Conservation (phyloP, 1,284 basidiomycete genomes). For the Sanghuangporus sanghuang region DNA sequence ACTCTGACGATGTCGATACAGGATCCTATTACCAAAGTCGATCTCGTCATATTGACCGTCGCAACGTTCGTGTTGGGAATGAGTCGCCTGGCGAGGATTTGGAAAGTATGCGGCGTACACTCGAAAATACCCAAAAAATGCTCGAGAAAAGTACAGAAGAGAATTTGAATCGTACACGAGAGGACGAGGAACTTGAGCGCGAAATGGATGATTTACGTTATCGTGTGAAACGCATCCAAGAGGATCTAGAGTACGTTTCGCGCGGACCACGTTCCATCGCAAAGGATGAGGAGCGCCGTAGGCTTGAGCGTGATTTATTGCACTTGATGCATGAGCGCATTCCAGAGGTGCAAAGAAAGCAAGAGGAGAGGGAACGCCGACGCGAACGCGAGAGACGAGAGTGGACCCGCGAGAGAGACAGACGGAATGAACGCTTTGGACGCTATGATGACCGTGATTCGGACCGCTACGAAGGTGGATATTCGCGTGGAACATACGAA, state of each 20-base stretch:
- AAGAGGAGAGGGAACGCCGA: slow-evolving; percentile 76
- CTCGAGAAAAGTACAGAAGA: slow-evolving; percentile 71
- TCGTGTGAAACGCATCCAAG: slow-evolving; percentile 83
- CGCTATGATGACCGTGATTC: slow-evolving; percentile 50
- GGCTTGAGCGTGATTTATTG: slow-evolving; percentile 86
- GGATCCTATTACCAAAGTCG: slow-evolving; percentile 80
- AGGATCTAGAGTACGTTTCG: slow-evolving; percentile 89
- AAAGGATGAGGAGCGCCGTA: slow-evolving; percentile 84
- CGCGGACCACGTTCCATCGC: slow-evolving; percentile 69
- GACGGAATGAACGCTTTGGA: slow-evolving; percentile 78
- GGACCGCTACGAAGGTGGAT: slow-evolving; percentile 25
- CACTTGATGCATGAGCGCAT: slow-evolving; percentile 88
- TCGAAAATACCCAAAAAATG: slow-evolving; percentile 79
- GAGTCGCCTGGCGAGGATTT: slow-evolving; percentile 74
- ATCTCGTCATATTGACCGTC: slow-evolving; percentile 85
- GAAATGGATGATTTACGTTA: slow-evolving; percentile 89
- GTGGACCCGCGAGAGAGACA: slow-evolving; percentile 77
- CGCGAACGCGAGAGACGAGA: slow-evolving; percentile 76
- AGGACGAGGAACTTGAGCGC: slow-evolving; percentile 85
- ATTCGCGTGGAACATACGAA: slow-evolving; percentile 34
- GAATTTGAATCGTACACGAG: slow-evolving; percentile 55
- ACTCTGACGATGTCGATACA: slow-evolving; percentile 57
- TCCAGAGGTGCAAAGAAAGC: slow-evolving; percentile 84
- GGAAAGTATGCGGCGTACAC: slow-evolving; percentile 81
- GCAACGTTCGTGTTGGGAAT: slow-evolving; percentile 70